Conservation (phyloP, 805 yeast genomes). For the Kluyveromyces wickerhamii region DNA sequence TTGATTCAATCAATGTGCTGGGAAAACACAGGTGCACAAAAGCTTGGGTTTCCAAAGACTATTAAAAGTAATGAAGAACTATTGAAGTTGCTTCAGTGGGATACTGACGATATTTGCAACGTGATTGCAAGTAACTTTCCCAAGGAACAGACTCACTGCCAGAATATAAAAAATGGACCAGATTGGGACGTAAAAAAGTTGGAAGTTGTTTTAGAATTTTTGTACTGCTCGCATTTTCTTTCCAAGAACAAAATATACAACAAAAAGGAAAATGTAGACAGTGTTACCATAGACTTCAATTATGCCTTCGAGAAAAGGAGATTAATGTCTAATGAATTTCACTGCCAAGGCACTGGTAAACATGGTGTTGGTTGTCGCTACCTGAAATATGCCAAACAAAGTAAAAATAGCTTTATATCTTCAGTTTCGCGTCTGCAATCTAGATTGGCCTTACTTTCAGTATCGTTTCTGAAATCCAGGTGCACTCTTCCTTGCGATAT, state of each 20-base stretch:
- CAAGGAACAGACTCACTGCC: neutral
- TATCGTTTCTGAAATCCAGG: neutral
- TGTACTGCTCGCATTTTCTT: constrained; percentile 2
- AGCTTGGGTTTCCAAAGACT: neutral
- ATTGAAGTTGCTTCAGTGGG: neutral
- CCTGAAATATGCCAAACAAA: neutral
- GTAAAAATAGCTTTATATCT: neutral
- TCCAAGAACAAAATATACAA: constrained; percentile 1
- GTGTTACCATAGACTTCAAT: constrained; percentile 1
- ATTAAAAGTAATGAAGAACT: neutral
- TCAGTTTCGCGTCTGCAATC: constrained; percentile 1
- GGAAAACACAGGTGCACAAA: neutral
- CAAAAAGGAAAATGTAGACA: neutral
- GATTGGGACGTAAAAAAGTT: neutral
- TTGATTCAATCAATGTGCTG: neutral
- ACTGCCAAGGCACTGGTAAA: neutral
- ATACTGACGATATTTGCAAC: neutral
- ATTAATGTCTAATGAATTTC: neutral
- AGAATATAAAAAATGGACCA: neutral
- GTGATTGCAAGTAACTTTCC: neutral
- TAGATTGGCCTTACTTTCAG: neutral
- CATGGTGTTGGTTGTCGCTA: neutral
- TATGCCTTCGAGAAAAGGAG: neutral
- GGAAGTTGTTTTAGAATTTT: neutral
- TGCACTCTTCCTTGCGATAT: neutral